Conservation (phyloP, 352 stramenopile genomes). For the Nothophytophthora sp. region DNA sequence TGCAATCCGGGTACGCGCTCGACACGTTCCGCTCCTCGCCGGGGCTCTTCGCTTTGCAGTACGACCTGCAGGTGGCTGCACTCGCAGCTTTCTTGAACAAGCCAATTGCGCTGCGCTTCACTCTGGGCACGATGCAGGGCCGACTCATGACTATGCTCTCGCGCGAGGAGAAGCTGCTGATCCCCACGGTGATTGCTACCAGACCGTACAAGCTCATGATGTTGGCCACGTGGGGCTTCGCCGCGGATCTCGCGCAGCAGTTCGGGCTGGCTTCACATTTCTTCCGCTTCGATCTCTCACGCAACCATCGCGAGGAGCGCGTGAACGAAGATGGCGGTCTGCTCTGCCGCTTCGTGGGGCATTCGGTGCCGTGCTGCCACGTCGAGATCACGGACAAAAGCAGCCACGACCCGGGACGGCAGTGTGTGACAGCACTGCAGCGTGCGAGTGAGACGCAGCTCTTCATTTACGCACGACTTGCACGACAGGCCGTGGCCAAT, state of each 20-base stretch:
- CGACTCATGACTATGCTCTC: slow-evolving; percentile 48
- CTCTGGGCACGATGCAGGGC: slow-evolving; percentile 46
- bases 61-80: slow-evolving; percentile 45
- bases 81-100: slow-evolving; percentile 52
- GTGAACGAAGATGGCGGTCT: slow-evolving; percentile 27
- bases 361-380: slow-evolving; percentile 42
- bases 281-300: slow-evolving; percentile 46
- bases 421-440: slow-evolving; percentile 34
- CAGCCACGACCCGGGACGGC: slow-evolving; percentile 1
- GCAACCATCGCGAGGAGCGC: slow-evolving; percentile 29
- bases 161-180: slow-evolving; percentile 24
- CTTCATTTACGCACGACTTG: slow-evolving; percentile 39
- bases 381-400: slow-evolving; percentile 2
- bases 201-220: slow-evolving; percentile 32
- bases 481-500: slow-evolving; percentile 25
- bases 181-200: slow-evolving; percentile 28
- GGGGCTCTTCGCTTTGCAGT: slow-evolving; percentile 40
- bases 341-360: slow-evolving; percentile 40
- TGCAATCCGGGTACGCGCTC: slow-evolving; percentile 22
- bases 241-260: slow-evolving; percentile 28
- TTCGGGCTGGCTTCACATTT: slow-evolving; percentile 39
- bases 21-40: slow-evolving; percentile 28
- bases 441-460: slow-evolving; percentile 24
- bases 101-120: slow-evolving; percentile 32
- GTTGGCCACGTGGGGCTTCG: slow-evolving; percentile 28